Evolutionary conservation across 345 rosid genomes (phyloP).

Genomic region (Pistacia vera): DNA sequence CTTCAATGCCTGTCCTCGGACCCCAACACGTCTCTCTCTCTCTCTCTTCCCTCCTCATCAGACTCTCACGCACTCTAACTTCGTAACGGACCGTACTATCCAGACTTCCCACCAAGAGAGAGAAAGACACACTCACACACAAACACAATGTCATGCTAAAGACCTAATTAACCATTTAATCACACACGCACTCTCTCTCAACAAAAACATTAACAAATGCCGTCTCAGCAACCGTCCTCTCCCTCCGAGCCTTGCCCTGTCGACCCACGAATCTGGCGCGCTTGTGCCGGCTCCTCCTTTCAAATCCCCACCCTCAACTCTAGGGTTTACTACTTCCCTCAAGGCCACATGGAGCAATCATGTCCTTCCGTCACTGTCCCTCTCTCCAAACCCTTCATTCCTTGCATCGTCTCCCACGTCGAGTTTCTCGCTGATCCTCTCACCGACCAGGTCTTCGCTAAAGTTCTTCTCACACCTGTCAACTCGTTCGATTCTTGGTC

Average conservation of each 20-base stretch:
- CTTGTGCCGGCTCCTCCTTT: slow-evolving; percentile 74
- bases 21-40: slow-evolving; percentile 34
- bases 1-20: slow-evolving; percentile 28
- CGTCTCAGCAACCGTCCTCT: slow-evolving; percentile 23
- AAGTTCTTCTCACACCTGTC: slow-evolving; percentile 43
- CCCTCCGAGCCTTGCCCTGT: slow-evolving; percentile 42
- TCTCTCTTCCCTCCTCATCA: background rate
- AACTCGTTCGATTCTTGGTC: slow-evolving; percentile 5
- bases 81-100: slow-evolving; percentile 9
- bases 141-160: slow-evolving; percentile 5
- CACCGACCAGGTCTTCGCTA: slow-evolving; percentile 78
- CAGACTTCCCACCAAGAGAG: background rate
- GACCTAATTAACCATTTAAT: slow-evolving; percentile 6
- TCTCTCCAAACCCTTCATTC: slow-evolving; percentile 34
- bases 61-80: slow-evolving; percentile 23
- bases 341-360: slow-evolving; percentile 80
- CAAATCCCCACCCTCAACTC: slow-evolving; percentile 59
- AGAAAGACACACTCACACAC: slow-evolving; percentile 6
- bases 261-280: slow-evolving; percentile 72
- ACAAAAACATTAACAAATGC: slow-evolving; percentile 38
- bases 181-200: slow-evolving; percentile 6
- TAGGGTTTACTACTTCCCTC: slow-evolving; percentile 86
- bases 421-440: slow-evolving; percentile 63
- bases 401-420: slow-evolving; percentile 53
- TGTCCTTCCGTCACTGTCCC: slow-evolving; percentile 26